Base-by-base conservation (phyloP, 305 asterid species). In the Rubia tinctorum region DNA sequence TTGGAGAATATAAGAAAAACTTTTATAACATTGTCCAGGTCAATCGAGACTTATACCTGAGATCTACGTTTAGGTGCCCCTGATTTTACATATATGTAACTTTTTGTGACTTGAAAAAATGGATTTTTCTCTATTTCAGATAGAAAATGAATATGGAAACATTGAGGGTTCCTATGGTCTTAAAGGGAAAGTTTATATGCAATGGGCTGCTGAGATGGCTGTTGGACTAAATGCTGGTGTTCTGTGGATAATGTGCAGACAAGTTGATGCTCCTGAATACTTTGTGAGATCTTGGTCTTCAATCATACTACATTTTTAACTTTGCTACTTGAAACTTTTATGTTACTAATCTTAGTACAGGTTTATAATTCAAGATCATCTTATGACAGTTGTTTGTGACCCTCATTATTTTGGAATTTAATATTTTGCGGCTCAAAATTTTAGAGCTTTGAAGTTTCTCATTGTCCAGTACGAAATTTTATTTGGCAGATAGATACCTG, bases 181-280 rank as follows among this genome's bases (percentile, higher is more conserved):
- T 43, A 81, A 75, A 45, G 99, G 97, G 75, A 90, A 89, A 76
- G 85, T 79, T 66, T 92, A 95, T 78, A 83, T 95, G 83, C 77
- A 77, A 74, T 95, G 98, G 99, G 98, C 98, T 44, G 98, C 99
- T 74, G 78, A 86, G 77, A 92, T 95, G 98, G 99, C 98, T 61
- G 82, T 85, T 80, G 95, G 90, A 62, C 96, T 95, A 78, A 90
- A 80, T 78, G 95, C 96, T 86, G 92, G 95, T 70, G 99, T 95
- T 80, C 99, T 98, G 75, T 92, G 98, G 99, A 88, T 92, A 81
- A 95, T 95, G 99, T 95, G 99, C 87, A 84, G 81, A 88, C 99
- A 95, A 87, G 77, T 79, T 80, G 97, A 95, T 90, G 99, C 99
- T 75, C 98, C 98, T 78, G 97, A 86, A 37, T 77, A 83, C 84